Evolutionary conservation across 306 rosid species (phyloP), one percentile per base, ranked within the genome.

Genomic region (Citrullus colocynthis): DNA sequence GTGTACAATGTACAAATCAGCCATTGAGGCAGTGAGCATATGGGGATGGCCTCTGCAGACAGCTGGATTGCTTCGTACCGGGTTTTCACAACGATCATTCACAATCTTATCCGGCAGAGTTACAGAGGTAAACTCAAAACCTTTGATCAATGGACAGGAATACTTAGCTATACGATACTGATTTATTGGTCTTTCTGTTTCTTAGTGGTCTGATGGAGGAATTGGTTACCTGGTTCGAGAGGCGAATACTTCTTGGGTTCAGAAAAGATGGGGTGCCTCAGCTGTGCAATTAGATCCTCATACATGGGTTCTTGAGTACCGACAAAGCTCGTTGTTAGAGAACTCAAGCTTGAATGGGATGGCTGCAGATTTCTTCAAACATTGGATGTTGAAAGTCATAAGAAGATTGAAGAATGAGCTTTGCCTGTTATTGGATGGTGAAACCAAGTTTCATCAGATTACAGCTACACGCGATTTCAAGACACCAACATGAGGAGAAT

Each of bases 41-140:
- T 92, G 97, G 99, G 99, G 97, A 16, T 95, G 99, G 97, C 97
- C 99, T 44, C 70, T 92, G 84, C 99, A 92, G 86, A 92, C 99
- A 4, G 91, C 97, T 36, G 99, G 99, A 51, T 79, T 95, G 83
- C 91, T 92, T 74, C 84, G 85, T 16, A 81, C 84, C 24, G 90
- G 90, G 6, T 81, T 88, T 79, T 92, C 99, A 59, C 73, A 54
- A 17, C 80, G 87, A 71, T 80, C 93, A 34, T 85, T 88, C 82
- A 84, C 92, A 24, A 76, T 95, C 82, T 73, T 95, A 75, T 87
- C 97, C 5, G 97, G 97, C 80, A 86, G 96, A 86, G 85, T 92
- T 60, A 92, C 93, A 0, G 89, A 92, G 97, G 97, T 90, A 85
- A 84, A 49, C 36, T 37, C 28, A 61, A 65, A 77, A 73, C 24